Conservation (phyloP, 495 filamentous ascomycete species). For the Penicillium waksmanii region DNA sequence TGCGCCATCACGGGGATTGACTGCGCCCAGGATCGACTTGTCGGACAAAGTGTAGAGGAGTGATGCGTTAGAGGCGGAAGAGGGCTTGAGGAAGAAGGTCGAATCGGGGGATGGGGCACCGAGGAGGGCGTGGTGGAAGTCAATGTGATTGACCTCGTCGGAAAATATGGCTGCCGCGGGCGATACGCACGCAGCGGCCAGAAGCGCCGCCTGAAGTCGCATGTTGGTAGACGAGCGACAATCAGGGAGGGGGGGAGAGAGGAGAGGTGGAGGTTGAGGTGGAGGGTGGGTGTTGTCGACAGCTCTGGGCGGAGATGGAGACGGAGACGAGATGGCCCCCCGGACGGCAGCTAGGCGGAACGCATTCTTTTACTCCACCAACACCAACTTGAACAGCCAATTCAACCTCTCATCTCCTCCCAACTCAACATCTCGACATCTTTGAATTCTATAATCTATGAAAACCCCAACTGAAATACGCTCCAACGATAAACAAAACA, state of each 20-base stretch:
- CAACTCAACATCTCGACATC: no score
- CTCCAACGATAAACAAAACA: neutral
- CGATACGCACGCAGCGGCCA: conserved; percentile 45
- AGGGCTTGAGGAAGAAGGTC: conserved; percentile 93
- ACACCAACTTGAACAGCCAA: no score
- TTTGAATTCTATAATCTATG: no score
- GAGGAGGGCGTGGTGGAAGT: conserved; percentile 90
- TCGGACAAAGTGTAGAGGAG: conserved; percentile 91
- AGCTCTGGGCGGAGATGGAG: conserved; percentile 23
- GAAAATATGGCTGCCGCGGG: conserved; percentile 69
- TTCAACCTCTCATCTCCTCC: no score
- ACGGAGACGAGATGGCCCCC: neutral
- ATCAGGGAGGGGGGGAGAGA: conserved; percentile 19
- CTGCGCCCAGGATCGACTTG: conserved; percentile 76
- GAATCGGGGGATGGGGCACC: conserved; percentile 78
- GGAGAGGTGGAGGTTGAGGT: no score
- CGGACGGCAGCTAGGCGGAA: neutral
- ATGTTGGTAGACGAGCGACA: conserved; percentile 46
- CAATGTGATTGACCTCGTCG: conserved; percentile 89
- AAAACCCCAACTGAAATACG: neutral
- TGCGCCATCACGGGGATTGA: conserved; percentile 84
- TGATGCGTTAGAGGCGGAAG: conserved; percentile 77
- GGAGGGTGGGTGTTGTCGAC: conserved; percentile 10
- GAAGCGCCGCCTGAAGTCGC: conserved; percentile 50
- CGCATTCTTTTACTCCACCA: neutral